Evolutionary conservation across 2,329 filamentous ascomycete genomes (phyloP).

Genomic region (Microcyclosporella mali): DNA sequence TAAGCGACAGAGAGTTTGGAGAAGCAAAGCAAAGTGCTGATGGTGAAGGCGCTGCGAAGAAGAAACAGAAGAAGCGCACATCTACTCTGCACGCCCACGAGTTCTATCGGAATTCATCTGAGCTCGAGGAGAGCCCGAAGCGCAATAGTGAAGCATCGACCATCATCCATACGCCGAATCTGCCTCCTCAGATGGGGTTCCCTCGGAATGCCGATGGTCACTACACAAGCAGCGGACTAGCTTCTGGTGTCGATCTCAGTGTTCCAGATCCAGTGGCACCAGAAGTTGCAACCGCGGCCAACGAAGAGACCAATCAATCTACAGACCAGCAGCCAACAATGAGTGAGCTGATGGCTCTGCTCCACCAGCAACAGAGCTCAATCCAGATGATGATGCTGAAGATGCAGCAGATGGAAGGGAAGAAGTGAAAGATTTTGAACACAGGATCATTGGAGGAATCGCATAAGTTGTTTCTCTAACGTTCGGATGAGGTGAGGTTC

Average conservation of each 20-base stretch:
- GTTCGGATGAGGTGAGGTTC: conserved; percentile 1
- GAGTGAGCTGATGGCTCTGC: conserved; percentile 4
- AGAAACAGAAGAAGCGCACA: conserved; percentile 11
- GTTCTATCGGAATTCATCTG: conserved; percentile 16
- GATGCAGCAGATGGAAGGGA: conserved; percentile 5
- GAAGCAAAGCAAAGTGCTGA: conserved; percentile 2
- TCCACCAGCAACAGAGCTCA: conserved; percentile 11
- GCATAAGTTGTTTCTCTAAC: too few relatives aligned
- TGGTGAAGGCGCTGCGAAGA: not conserved
- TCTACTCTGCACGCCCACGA: conserved; percentile 19
- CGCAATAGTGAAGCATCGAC: conserved; percentile 9
- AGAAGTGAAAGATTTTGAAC: not conserved
- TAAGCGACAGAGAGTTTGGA: conserved; percentile 8
- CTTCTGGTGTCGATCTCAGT: not conserved
- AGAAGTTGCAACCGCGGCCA: too few relatives aligned
- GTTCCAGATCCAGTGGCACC: not conserved
- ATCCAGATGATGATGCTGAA: conserved; percentile 15
- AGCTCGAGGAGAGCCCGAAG: conserved; percentile 1
- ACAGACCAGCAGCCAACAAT: too few relatives aligned
- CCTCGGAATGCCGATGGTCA: too few relatives aligned
- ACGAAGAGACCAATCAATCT: not conserved
- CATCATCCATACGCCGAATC: conserved; percentile 10
- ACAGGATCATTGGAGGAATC: too few relatives aligned
- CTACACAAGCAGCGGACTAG: too few relatives aligned
- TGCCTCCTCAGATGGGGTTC: not conserved